A percentile compares a stretch with the other conserved stretches of the same genome.
Conservation (phyloP, 352 stramenopile genomes). For the Phytophthora chlamydospora region DNA sequence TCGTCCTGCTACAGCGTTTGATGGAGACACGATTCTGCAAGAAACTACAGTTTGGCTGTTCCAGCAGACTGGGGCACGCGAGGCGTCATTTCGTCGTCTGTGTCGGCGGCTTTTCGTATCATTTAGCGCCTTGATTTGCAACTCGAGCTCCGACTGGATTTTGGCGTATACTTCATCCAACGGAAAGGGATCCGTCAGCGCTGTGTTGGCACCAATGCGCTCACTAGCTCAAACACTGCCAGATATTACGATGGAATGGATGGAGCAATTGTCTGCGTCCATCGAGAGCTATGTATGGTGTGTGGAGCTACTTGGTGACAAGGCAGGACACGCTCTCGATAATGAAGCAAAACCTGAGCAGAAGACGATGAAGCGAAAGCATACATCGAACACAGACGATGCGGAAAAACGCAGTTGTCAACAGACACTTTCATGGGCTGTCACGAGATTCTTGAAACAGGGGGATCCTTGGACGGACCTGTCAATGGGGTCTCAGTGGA, state of each 20-base stretch:
- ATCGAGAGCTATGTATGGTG: slow-evolving; percentile 67
- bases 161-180: slow-evolving; percentile 38
- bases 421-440: slow-evolving; percentile 43
- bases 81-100: slow-evolving; percentile 44
- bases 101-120: slow-evolving; percentile 56
- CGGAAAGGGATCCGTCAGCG: slow-evolving; percentile 25
- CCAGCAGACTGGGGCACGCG: slow-evolving; percentile 38
- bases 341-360: slow-evolving; percentile 1
- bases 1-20: background rate
- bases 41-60: slow-evolving; percentile 51
- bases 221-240: slow-evolving; percentile 38
- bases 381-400: slow-evolving; percentile 8
- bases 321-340: slow-evolving; percentile 29
- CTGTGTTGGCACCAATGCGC: slow-evolving; percentile 54
- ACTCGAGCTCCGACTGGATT: slow-evolving; percentile 57
- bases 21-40: slow-evolving; percentile 20
- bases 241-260: slow-evolving; percentile 51
- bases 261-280: slow-evolving; percentile 67
- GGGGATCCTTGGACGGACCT: slow-evolving; percentile 30
- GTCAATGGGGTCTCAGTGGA: slow-evolving; percentile 20
- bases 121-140: slow-evolving; percentile 50
- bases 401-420: slow-evolving; percentile 17
- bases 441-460: slow-evolving; percentile 41
- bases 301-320: slow-evolving; percentile 47
- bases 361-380: slow-evolving; percentile 42